A percentile compares a stretch with the other conserved stretches of the same genome.
These are phyloP conservation scores for Cladosporium colombiae DNA, from an alignment of 2,329 filamentous ascomycete species.

Conservation along the genomic window DNA sequence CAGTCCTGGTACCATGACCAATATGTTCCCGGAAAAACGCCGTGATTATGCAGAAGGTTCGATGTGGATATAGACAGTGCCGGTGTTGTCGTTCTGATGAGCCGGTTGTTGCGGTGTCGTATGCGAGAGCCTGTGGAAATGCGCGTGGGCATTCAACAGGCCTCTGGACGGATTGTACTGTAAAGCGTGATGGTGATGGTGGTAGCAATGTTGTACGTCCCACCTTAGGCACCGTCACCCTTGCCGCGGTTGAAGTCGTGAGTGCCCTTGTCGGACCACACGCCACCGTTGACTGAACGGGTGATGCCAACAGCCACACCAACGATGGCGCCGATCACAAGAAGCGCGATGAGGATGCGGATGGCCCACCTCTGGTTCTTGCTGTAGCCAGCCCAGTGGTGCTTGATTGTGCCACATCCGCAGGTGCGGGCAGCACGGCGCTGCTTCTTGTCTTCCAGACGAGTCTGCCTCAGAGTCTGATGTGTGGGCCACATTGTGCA, in stretches of 20 bases:
- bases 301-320: conserved; percentile 52
- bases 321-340: conserved; percentile 49
- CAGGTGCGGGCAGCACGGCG: conserved; percentile 33
- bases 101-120: neutral
- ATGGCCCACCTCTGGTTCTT: conserved; percentile 47
- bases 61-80: conserved; percentile 3
- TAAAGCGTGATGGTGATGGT: neutral
- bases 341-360: conserved; percentile 48
- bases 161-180: conserved; percentile 1
- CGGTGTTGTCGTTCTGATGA: neutral
- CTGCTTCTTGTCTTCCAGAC: conserved; percentile 39
- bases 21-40: neutral
- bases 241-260: conserved; percentile 16
- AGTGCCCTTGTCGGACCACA: conserved; percentile 18
- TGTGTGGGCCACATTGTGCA: conserved; percentile 55
- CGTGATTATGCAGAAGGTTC: neutral
- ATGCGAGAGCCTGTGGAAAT: neutral
- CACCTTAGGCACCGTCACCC: neutral
- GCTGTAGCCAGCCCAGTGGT: conserved; percentile 42
- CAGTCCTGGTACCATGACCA: conserved; percentile 8
- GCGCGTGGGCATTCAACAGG: neutral
- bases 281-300: conserved; percentile 47
- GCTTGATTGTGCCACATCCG: conserved; percentile 39
- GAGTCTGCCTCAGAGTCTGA: conserved; percentile 48
- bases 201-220: neutral